Conservation (phyloP, 768 basidiomycete species). For the Hemileccinum impolitum region DNA sequence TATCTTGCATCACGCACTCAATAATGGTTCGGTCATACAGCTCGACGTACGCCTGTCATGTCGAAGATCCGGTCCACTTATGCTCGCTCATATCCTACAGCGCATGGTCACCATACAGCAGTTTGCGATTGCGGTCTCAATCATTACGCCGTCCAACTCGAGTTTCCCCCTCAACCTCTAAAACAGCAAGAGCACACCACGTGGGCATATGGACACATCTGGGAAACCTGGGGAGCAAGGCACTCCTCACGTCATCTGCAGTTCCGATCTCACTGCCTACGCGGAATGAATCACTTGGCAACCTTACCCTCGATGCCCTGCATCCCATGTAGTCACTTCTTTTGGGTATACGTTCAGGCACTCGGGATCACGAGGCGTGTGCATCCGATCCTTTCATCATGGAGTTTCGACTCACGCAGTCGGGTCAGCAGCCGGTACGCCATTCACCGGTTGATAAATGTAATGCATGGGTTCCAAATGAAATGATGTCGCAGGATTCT, state of each 20-base stretch:
- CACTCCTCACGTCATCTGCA: conserved; percentile 5
- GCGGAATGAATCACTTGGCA: conserved; percentile 13
- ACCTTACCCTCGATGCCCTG: conserved; percentile 14
- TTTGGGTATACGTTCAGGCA: conserved; percentile 18
- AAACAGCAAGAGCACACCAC: conserved; percentile 1
- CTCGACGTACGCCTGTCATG: conserved; percentile 8
- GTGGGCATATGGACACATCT: conserved; percentile 15
- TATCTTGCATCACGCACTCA: conserved; percentile 3
- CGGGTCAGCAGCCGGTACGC: conserved; percentile 17
- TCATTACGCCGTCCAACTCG: conserved; percentile 13
- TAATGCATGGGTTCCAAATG: neutral
- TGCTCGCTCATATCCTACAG: neutral
- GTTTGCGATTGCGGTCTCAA: conserved; percentile 25
- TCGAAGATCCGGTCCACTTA: too few species aligned
- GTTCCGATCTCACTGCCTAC: conserved; percentile 11
- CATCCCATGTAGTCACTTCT: conserved; percentile 5
- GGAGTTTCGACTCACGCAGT: conserved; percentile 17
- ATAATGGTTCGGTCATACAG: conserved; percentile 19
- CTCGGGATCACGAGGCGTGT: conserved; percentile 20
- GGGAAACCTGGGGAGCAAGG: conserved; percentile 5
- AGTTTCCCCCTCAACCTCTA: conserved; percentile 1
- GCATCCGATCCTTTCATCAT: conserved; percentile 20
- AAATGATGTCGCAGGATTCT: conserved; percentile 11
- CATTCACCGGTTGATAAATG: neutral
- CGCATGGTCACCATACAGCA: conserved; percentile 19